Percentiles rank a stretch among this genome's conserved stretches.
Evolutionary conservation across 2,329 filamentous ascomycete species (phyloP).

Genomic region (Fusarium pseudoanthophilum): DNA sequence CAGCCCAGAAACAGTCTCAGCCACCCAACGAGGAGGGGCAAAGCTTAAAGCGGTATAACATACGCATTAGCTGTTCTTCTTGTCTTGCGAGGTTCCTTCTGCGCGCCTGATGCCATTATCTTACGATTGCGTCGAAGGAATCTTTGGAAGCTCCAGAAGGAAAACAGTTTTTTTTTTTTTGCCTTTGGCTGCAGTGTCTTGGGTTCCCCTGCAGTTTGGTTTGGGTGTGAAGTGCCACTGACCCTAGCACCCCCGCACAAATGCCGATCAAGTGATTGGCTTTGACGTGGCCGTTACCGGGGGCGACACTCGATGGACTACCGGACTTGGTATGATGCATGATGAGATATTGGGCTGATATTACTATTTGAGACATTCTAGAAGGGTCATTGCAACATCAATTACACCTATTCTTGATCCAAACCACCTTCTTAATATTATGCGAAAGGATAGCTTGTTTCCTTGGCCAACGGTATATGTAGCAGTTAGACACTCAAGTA

Average conservation of each 20-base stretch:
- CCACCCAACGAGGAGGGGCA: background rate
- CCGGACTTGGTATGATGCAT: background rate
- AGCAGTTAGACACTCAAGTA: background rate
- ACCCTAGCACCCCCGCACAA: conserved; percentile 6
- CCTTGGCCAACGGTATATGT: background rate
- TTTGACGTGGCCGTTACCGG: conserved; percentile 28
- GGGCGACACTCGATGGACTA: background rate
- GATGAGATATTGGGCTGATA: background rate
- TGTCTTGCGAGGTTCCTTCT: conserved; percentile 30
- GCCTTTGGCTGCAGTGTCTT: conserved; percentile 6
- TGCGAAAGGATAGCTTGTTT: fast-evolving
- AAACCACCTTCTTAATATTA: no score
- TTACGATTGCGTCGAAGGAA: conserved; percentile 4
- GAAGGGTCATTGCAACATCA: background rate
- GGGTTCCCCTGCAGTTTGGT: conserved; percentile 1
- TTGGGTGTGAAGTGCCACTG: background rate
- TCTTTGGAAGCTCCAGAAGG: background rate
- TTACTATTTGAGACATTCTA: background rate
- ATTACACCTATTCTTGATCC: fast-evolving
- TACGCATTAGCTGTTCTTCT: conserved; percentile 47
- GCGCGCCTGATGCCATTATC: conserved; percentile 26
- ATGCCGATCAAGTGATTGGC: conserved; percentile 10
- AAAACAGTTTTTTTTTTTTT: background rate
- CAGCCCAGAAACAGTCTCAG: background rate
- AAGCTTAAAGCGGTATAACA: background rate